Conservation (phyloP, 176 grass and related monocot genomes). For the Hordeum marinum region DNA sequence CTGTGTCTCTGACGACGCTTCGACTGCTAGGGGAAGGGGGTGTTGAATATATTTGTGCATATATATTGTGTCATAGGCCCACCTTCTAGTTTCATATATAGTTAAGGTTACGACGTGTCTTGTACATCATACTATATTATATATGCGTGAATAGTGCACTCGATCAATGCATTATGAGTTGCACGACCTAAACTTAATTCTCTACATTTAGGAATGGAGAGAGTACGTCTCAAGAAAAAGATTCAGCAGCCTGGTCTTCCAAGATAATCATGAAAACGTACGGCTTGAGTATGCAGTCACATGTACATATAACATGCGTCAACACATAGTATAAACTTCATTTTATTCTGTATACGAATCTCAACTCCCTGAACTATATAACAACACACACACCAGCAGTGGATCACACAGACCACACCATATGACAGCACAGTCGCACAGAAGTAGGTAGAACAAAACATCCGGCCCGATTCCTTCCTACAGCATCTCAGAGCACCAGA, state of each 20-base stretch:
- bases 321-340: not conserved
- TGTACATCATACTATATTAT: too few species aligned
- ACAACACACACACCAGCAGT: not conserved
- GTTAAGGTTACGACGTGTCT: too few species aligned
- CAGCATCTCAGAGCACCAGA: constrained; percentile 17
- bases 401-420: not conserved
- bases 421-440: not conserved
- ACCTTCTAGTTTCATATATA: too few species aligned
- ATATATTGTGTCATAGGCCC: too few species aligned
- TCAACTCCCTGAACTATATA: not conserved
- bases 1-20: too few species aligned
- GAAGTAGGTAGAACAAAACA: not conserved
- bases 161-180: too few species aligned
- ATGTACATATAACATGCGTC: not conserved
- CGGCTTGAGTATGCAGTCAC: not conserved
- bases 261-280: not conserved
- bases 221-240: not conserved
- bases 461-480: not conserved
- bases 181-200: too few species aligned
- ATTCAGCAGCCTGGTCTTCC: not conserved
- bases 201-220: too few species aligned
- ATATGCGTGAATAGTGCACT: too few species aligned
- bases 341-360: not conserved
- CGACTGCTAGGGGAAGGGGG: too few species aligned
- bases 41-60: too few species aligned